Conservation (phyloP, 2,329 filamentous ascomycete genomes). For the Aureobasidium sp. region DNA sequence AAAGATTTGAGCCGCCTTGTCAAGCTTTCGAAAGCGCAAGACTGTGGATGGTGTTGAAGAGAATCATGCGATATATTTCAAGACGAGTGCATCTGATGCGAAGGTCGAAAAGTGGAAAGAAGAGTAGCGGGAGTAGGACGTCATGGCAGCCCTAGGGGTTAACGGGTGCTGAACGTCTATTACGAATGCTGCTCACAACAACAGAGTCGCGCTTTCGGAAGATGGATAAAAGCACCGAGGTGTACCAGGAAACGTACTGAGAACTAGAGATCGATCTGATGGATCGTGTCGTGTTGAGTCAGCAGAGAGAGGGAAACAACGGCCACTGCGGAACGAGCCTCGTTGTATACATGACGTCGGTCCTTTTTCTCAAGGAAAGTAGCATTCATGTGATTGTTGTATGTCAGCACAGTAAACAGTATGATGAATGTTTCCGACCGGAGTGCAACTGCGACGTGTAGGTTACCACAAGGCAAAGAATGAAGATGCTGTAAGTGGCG, state of each 20-base stretch:
- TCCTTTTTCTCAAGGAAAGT: not conserved
- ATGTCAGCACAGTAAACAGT: not conserved
- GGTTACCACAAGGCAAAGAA: not conserved
- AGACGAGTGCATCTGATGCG: not conserved
- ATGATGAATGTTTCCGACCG: not conserved
- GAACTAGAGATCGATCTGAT: not conserved
- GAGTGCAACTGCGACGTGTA: not conserved
- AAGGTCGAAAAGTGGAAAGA: not conserved
- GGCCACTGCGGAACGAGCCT: not conserved
- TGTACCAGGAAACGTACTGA: not conserved
- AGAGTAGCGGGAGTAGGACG: no score
- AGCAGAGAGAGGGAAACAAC: not conserved
- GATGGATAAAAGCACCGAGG: not conserved
- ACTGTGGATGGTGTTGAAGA: no score
- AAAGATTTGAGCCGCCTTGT: not conserved
- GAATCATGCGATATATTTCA: not conserved
- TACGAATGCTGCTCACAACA: not conserved
- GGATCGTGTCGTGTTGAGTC: not conserved
- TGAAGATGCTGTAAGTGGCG: not conserved
- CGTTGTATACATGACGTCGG: not conserved
- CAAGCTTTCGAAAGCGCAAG: not conserved
- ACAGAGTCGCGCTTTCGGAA: no score
- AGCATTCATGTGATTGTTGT: not conserved
- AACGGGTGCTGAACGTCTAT: not conserved
- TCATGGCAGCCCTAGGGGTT: not conserved